Evolutionary conservation across 306 rosid species (phyloP).

Genomic region (Corylus heterophylla): DNA sequence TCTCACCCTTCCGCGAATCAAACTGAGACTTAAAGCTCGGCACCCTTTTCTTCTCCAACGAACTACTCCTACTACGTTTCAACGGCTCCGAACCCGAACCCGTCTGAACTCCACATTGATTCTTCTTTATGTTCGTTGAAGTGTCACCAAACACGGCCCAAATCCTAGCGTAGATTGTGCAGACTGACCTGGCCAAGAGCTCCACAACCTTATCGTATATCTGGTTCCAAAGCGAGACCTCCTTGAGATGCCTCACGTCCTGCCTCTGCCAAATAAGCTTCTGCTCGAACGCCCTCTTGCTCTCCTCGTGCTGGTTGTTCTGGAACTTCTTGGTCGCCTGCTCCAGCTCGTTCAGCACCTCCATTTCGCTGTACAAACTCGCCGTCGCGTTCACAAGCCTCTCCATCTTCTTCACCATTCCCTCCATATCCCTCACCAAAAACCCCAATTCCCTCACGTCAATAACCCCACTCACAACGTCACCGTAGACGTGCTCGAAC

Average conservation of each 20-base stretch:
- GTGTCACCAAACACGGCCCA: constrained; percentile 59
- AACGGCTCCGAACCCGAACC: constrained; percentile 39
- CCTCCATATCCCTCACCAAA: constrained; percentile 94
- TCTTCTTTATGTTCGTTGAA: constrained; percentile 33
- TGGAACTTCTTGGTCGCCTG: constrained; percentile 80
- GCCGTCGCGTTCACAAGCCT: constrained; percentile 80
- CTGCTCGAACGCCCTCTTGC: constrained; percentile 72
- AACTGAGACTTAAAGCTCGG: constrained; percentile 41
- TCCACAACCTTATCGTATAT: constrained; percentile 90
- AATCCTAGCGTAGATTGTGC: constrained; percentile 80
- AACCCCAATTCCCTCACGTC: constrained; percentile 86
- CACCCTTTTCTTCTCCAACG: constrained; percentile 37
- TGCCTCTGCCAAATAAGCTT: constrained; percentile 83
- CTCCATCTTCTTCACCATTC: constrained; percentile 92
- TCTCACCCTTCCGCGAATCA: constrained; percentile 53
- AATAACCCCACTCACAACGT: constrained; percentile 70
- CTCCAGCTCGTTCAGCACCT: constrained; percentile 86
- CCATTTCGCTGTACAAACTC: constrained; percentile 77
- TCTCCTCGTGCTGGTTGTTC: constrained; percentile 79
- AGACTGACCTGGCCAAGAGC: constrained; percentile 85
- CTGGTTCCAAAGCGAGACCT: constrained; percentile 87
- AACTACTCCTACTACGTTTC: constrained; percentile 43
- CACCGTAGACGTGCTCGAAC: constrained; percentile 91
- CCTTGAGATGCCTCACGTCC: constrained; percentile 83
- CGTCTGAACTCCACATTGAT: constrained; percentile 33